These are phyloP conservation scores for Gossypium aridum DNA, from an alignment of 441 rosid genomes.

Conservation along the genomic window DNA sequence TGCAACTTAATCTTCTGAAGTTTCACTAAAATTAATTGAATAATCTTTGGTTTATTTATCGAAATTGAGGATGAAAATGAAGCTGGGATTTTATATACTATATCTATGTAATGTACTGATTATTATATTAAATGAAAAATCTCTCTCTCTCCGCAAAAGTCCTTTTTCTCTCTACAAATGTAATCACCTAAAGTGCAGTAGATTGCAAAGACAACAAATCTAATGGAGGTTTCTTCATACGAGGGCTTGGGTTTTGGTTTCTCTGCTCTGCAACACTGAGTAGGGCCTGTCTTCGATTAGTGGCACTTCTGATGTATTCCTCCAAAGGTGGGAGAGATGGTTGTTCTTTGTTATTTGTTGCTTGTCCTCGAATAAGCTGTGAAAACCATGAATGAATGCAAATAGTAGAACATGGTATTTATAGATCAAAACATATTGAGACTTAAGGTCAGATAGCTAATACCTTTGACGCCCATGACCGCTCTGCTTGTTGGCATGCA, in stretches of 20 bases:
- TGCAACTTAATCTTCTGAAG: slow-evolving; percentile 24
- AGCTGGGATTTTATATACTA: neutral
- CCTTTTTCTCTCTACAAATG: neutral
- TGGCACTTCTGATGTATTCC: slow-evolving; percentile 66
- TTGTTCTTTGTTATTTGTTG: slow-evolving; percentile 30
- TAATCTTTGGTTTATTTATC: neutral
- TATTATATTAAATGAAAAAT: neutral
- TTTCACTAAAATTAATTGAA: neutral
- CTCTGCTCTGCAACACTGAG: slow-evolving; percentile 31
- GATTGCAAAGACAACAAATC: slow-evolving; percentile 27
- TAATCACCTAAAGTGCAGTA: neutral
- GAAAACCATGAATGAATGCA: neutral
- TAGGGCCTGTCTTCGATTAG: slow-evolving; percentile 43
- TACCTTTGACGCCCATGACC: slow-evolving; percentile 97
- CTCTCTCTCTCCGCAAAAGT: neutral
- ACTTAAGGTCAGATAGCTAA: neutral
- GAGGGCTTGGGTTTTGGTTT: slow-evolving; percentile 9
- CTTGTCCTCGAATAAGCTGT: slow-evolving; percentile 71
- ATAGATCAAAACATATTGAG: neutral
- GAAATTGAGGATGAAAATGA: neutral
- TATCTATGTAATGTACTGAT: neutral
- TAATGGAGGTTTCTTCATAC: slow-evolving; percentile 32
- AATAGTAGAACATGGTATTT: neutral
- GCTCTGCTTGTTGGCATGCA: slow-evolving; percentile 89
- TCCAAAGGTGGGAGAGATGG: slow-evolving; percentile 58